Conservation (phyloP, 164 flowering plant species). For the Macadamia tetraphylla region DNA sequence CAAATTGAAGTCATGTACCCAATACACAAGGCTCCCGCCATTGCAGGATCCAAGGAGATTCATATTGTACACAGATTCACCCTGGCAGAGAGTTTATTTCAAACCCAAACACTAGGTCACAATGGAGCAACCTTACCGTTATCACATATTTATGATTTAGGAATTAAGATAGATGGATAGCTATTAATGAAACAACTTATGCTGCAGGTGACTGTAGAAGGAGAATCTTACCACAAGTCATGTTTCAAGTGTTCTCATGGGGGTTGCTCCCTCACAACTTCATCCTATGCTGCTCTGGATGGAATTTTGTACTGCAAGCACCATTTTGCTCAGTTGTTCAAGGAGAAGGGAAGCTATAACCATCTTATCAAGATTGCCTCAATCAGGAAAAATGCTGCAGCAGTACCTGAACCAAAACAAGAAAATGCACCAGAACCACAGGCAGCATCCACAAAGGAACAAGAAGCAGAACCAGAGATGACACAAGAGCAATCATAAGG, state of each 20-base stretch:
- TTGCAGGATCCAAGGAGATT: too few relatives aligned
- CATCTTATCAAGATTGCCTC: constrained; percentile 26
- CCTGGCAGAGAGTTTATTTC: too few relatives aligned
- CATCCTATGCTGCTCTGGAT: constrained; percentile 27
- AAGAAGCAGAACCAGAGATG: constrained; percentile 7
- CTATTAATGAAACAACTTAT: too few relatives aligned
- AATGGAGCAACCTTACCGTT: too few relatives aligned
- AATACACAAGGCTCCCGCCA: too few relatives aligned
- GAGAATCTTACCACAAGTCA: constrained; percentile 30
- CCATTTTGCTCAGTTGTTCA: constrained; percentile 46
- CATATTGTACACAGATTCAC: too few relatives aligned
- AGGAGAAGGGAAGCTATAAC: constrained; percentile 42
- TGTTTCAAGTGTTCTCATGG: constrained; percentile 37
- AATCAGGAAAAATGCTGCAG: constrained; percentile 12
- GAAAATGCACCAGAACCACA: not conserved
- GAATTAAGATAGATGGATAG: too few relatives aligned
- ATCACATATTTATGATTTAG: too few relatives aligned
- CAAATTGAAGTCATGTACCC: too few relatives aligned
- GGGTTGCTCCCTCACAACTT: constrained; percentile 28
- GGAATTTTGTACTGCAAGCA: constrained; percentile 45
- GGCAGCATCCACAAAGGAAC: not conserved
- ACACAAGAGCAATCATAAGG: constrained; percentile 12
- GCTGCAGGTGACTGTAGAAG: constrained; percentile 30
- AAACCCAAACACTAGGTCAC: too few relatives aligned
- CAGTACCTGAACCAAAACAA: not conserved